phyloP scores from a whole-genome alignment of 371 early-diverging fungal genomes.

The Choanephora cucurbitarum region DNA sequence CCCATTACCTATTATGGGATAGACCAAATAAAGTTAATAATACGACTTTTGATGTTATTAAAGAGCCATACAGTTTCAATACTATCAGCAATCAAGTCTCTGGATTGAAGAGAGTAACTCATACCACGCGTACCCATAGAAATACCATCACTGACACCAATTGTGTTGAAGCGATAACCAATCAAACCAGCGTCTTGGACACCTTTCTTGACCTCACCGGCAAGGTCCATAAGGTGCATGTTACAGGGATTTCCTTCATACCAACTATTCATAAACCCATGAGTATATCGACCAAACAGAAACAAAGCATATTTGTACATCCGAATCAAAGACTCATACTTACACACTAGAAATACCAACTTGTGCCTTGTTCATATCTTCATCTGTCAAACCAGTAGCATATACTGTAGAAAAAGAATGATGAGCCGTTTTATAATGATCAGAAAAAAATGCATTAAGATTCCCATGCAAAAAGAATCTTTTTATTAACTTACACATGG shows the following conservation, averaged over 20 bases:
- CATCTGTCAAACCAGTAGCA: conserved; percentile 85
- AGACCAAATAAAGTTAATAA: background rate
- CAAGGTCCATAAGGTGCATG: conserved; percentile 95
- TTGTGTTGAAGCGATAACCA: conserved; percentile 95
- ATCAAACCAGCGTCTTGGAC: conserved; percentile 86
- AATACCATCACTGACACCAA: conserved; percentile 97
- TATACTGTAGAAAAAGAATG: conserved; percentile 68
- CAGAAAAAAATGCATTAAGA: no score
- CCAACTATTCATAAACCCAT: conserved; percentile 60
- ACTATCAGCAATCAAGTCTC: conserved; percentile 98
- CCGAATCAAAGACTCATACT: conserved; percentile 27
- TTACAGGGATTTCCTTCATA: conserved; percentile 99
- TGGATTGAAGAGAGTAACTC: conserved; percentile 93
- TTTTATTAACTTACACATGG: conserved; percentile 79
- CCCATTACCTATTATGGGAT: conserved; percentile 24
- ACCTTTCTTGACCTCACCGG: conserved; percentile 88
- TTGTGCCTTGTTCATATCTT: conserved; percentile 85
- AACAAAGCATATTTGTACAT: background rate
- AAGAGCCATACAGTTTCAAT: conserved; percentile 84
- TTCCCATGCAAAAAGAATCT: background rate
- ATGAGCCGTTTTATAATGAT: no score
- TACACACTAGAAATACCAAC: conserved; percentile 93
- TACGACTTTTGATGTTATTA: background rate
- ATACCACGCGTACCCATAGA: conserved; percentile 96
- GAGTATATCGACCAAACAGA: background rate